phyloP scores from a whole-genome alignment of 306 rosid genomes.

The Pterocarpus macrocarpus region DNA sequence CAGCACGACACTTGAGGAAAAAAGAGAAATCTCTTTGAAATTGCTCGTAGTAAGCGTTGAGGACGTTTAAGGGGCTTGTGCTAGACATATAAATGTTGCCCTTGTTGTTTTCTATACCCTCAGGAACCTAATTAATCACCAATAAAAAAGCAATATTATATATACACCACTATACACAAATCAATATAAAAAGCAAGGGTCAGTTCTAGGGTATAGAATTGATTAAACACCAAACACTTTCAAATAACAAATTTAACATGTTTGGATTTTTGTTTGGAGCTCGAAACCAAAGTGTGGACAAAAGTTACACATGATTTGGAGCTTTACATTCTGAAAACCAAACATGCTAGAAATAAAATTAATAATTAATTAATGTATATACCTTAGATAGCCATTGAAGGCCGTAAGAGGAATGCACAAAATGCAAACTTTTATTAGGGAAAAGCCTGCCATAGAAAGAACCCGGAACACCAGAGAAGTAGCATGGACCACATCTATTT shows the following conservation, averaged over 20 bases:
- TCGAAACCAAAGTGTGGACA: too few species aligned
- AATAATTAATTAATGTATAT: neutral
- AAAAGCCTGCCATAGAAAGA: slow-evolving; percentile 67
- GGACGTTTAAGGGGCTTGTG: slow-evolving; percentile 54
- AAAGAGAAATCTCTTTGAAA: slow-evolving; percentile 55
- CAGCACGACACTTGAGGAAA: slow-evolving; percentile 59
- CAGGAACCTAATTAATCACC: slow-evolving; percentile 56
- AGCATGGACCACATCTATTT: slow-evolving; percentile 48
- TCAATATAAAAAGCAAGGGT: too few species aligned
- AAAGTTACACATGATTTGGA: too few species aligned
- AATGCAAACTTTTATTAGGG: slow-evolving; percentile 46
- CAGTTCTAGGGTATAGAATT: too few species aligned
- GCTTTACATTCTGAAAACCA: too few species aligned
- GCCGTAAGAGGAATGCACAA: slow-evolving; percentile 63
- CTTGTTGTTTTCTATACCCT: slow-evolving; percentile 53
- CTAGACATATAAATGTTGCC: slow-evolving; percentile 53
- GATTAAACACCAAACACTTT: too few species aligned
- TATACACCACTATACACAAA: neutral
- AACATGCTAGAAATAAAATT: too few species aligned
- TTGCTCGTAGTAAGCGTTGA: slow-evolving; percentile 53
- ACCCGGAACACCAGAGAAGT: slow-evolving; percentile 60
- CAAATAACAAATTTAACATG: too few species aligned
- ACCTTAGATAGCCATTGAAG: slow-evolving; percentile 70
- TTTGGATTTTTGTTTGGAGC: too few species aligned
- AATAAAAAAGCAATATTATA: neutral